Conservation (phyloP, 495 filamentous ascomycete genomes). For the Hypoxylon intermedium region DNA sequence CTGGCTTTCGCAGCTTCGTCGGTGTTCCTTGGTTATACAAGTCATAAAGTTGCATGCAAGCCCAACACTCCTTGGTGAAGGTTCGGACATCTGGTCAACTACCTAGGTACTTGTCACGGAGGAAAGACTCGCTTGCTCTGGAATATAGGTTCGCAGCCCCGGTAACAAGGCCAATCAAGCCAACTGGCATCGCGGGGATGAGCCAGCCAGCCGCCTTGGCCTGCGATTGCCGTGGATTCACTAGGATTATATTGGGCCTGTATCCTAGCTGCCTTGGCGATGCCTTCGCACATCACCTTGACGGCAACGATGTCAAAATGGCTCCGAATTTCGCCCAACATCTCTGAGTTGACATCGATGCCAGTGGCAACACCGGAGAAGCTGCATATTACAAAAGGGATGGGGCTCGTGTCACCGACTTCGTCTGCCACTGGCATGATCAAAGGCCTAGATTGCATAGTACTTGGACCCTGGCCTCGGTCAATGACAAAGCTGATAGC, state of each 20-base stretch:
- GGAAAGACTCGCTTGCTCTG: neutral
- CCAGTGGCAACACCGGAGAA: constrained; percentile 39
- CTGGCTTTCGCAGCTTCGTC: constrained; percentile 48
- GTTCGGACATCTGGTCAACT: too few species aligned
- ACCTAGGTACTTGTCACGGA: too few species aligned
- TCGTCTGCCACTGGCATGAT: neutral
- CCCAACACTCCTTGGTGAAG: too few species aligned
- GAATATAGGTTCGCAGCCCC: constrained; percentile 44
- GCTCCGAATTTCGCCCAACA: constrained; percentile 32
- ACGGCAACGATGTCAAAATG: constrained; percentile 48
- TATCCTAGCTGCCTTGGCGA: constrained; percentile 42
- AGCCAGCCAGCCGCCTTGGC: constrained; percentile 43
- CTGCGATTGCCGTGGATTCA: constrained; percentile 38
- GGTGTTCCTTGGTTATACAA: constrained; percentile 35
- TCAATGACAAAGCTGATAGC: constrained; percentile 36
- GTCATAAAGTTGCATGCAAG: too few species aligned
- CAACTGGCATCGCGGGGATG: constrained; percentile 37
- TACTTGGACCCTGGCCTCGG: neutral
- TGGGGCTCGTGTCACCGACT: constrained; percentile 38
- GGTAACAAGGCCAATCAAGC: constrained; percentile 40
- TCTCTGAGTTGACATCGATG: constrained; percentile 46
- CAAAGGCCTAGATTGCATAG: neutral
- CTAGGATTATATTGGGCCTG: constrained; percentile 10
- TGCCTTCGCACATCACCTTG: constrained; percentile 49
- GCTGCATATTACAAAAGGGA: constrained; percentile 46